Evolutionary conservation across 352 stramenopile genomes (phyloP).

Genomic region (Pythium diclinum): DNA sequence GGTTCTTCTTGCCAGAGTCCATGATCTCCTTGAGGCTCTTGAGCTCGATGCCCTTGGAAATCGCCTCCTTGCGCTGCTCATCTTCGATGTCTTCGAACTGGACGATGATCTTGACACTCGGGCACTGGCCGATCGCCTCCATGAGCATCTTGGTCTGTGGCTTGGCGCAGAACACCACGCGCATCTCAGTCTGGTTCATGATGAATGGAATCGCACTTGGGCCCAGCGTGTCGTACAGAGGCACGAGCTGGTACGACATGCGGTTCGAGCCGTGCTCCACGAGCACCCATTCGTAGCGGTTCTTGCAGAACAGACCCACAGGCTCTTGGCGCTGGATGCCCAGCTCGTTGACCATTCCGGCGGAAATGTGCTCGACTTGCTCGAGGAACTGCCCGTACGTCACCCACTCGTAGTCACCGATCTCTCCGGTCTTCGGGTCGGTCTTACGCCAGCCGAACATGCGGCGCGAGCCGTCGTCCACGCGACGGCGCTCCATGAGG

Average conservation of each 20-base stretch:
- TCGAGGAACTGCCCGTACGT: constrained; percentile 58
- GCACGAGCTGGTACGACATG: constrained; percentile 66
- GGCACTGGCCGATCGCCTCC: constrained; percentile 41
- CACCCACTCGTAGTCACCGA: constrained; percentile 51
- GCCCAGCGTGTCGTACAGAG: constrained; percentile 82
- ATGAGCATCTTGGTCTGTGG: constrained; percentile 55
- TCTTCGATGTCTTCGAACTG: constrained; percentile 50
- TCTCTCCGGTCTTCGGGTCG: constrained; percentile 35
- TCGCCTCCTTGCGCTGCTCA: constrained; percentile 29
- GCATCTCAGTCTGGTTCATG: constrained; percentile 75
- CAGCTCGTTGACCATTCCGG: constrained; percentile 37
- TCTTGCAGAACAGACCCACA: constrained; percentile 72
- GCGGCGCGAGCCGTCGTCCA: constrained; percentile 47
- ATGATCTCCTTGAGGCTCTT: constrained; percentile 45
- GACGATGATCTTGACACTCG: constrained; percentile 48
- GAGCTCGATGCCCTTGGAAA: constrained; percentile 36
- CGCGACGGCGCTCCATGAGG: constrained; percentile 36
- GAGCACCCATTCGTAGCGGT: constrained; percentile 66
- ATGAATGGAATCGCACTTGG: constrained; percentile 67
- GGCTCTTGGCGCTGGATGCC: constrained; percentile 41
- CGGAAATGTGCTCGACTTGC: constrained; percentile 40
- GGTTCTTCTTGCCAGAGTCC: constrained; percentile 36
- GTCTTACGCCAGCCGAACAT: constrained; percentile 56
- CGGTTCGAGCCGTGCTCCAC: constrained; percentile 63
- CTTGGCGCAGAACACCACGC: constrained; percentile 62